Base-by-base conservation (phyloP, 2,329 filamentous ascomycete genomes). In the Hypoxylon sp. region DNA sequence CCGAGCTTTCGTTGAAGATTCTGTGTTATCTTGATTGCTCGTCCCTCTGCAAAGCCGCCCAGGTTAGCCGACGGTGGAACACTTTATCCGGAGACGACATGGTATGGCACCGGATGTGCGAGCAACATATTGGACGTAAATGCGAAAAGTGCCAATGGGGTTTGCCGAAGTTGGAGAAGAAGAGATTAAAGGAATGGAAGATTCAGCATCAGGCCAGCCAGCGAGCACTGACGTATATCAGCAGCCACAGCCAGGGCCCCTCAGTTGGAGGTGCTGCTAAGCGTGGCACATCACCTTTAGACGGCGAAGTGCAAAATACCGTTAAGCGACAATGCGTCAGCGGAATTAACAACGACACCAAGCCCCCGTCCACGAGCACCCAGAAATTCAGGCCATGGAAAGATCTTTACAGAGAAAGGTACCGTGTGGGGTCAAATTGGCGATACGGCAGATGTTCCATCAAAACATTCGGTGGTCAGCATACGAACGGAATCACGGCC, bases 61-160 rank as follows among this genome's bases (percentile, higher is more conserved):
- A 97, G 74, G 95, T 99, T 52, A 97, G 92, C 72, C 86, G 88
- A 56, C 84, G 88, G 67, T 99, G 95, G 95, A 85, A 91, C 61
- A 85, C 85, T 55, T 79, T 99, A 35, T 94, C 95, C n/a, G 95
- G 98, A 69, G 94, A 97, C 71, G 94, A 99, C 73, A 90, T 96
- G 7, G 94, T 99, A 3, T 99, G 95, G 95, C 91, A 97, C 72
- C 90, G 89, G 63, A 97, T 98, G 93, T 99, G 95, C 72, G 92
- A 97, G 54, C 90, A 92, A 71, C 90, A 92, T 71, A 92, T 92
- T 63, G 88, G 91, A 69, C 81, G 89, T 59, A 92, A 92, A 71
- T 93, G 90, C 72, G 89, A 84, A 74, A 94, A 98, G 72, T 99
- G 95, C 72, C 94, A 95, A 20, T 98, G 93, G 92, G 95, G 95